Evolutionary conservation across 2,329 filamentous ascomycete species (phyloP).

Genomic region (Colletotrichum siamense): DNA sequence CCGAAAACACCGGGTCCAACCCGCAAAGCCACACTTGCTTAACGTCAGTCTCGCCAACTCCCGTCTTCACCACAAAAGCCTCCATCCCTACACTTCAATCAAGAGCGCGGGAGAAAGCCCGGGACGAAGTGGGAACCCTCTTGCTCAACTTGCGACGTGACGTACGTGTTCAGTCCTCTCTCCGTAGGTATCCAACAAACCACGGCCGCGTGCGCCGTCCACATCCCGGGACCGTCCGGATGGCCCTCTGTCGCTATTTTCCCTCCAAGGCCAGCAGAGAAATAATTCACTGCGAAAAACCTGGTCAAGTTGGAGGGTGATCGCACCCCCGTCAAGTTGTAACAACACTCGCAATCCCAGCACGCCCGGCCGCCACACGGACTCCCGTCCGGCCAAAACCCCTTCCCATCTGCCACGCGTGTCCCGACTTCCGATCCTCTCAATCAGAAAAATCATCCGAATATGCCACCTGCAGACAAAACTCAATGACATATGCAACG

Average conservation of each 20-base stretch:
- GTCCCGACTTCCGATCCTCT: not conserved
- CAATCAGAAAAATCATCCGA: not conserved
- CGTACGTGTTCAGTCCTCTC: not conserved
- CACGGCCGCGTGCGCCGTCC: not conserved
- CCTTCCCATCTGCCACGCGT: not conserved
- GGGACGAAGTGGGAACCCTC: not conserved
- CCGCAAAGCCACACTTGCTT: not conserved
- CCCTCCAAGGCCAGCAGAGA: not conserved
- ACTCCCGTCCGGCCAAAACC: not conserved
- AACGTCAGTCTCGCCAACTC: not conserved
- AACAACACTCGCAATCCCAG: not conserved
- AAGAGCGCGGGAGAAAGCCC: not conserved
- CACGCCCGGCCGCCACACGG: not conserved
- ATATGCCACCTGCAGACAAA: not conserved
- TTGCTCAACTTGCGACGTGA: constrained; percentile 12
- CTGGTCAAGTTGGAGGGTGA: not conserved
- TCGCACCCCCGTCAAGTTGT: not conserved
- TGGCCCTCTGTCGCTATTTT: not conserved
- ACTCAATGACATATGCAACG: not conserved
- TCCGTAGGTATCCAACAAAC: not conserved
- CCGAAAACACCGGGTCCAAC: not conserved
- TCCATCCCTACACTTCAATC: not conserved
- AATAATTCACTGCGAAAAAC: not conserved
- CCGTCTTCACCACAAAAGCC: not conserved
- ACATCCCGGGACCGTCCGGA: not conserved